Evolutionary conservation across 495 filamentous ascomycete genomes (phyloP).

Genomic region (Xylaria intraflava): DNA sequence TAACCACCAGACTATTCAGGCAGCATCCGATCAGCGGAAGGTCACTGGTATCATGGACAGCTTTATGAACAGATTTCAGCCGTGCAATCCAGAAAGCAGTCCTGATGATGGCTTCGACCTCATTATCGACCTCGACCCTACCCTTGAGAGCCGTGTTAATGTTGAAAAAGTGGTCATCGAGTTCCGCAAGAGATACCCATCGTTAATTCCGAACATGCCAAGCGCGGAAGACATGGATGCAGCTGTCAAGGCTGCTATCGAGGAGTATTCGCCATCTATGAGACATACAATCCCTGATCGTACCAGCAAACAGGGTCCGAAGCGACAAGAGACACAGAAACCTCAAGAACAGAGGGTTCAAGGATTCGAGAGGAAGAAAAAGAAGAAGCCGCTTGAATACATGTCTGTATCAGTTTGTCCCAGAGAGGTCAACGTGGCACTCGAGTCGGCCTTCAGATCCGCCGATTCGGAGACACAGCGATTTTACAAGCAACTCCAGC

Average conservation of each 20-base stretch:
- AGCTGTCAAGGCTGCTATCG: conserved; percentile 69
- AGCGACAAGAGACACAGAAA: conserved; percentile 32
- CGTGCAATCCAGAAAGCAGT: conserved; percentile 50
- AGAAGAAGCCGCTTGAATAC: conserved; percentile 66
- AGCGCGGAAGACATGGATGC: conserved; percentile 66
- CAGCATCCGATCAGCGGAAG: conserved; percentile 58
- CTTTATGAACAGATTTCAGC: conserved; percentile 81
- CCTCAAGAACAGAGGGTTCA: conserved; percentile 21
- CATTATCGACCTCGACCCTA: conserved; percentile 78
- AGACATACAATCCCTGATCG: conserved; percentile 60
- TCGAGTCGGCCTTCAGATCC: conserved; percentile 62
- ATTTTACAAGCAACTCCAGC: conserved; percentile 71
- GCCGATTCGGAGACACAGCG: conserved; percentile 43
- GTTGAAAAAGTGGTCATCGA: conserved; percentile 70
- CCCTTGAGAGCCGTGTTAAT: conserved; percentile 70
- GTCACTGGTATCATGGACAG: conserved; percentile 90
- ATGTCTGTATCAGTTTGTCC: conserved; percentile 63
- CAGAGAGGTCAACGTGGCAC: conserved; percentile 48
- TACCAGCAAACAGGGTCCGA: conserved; percentile 29
- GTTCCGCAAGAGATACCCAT: conserved; percentile 66
- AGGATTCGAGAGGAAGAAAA: too few relatives aligned
- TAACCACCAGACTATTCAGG: conserved; percentile 96
- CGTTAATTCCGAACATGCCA: conserved; percentile 66
- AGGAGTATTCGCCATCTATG: conserved; percentile 70
- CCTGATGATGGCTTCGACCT: conserved; percentile 77